Evolutionary conservation across 2,329 filamentous ascomycete species (phyloP).

Genomic region (Davidsoniella eucalypti): DNA sequence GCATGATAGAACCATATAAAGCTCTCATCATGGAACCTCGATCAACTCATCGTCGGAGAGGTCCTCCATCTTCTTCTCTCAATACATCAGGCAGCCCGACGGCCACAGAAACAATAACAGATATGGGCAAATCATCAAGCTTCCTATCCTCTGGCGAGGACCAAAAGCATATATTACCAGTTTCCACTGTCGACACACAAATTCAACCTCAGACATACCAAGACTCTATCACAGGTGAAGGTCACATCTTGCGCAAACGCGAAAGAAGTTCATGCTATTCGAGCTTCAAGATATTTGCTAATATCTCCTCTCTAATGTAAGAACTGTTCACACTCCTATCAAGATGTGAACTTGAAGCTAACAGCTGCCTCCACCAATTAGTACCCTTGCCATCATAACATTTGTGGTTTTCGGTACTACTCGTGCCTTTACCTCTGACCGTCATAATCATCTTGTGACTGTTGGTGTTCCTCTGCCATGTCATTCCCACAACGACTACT

Average conservation of each 20-base stretch:
- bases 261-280: not conserved
- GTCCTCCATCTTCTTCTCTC: not conserved
- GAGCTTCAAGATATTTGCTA: not conserved
- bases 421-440: not conserved
- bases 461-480: slow-evolving; percentile 32
- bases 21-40: slow-evolving; percentile 1
- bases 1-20: not conserved
- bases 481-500: slow-evolving; percentile 59
- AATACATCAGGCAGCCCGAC: not conserved
- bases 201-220: not conserved
- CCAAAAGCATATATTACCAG: not conserved
- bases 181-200: not conserved
- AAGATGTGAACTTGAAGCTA: not conserved
- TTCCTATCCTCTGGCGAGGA: not conserved
- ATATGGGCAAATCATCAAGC: not conserved
- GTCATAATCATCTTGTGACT: slow-evolving; percentile 17
- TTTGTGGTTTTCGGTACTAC: slow-evolving; percentile 1
- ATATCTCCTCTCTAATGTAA: not conserved
- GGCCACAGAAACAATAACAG: not conserved
- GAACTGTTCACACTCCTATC: not conserved
- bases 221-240: not conserved
- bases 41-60: not conserved
- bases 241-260: too few species aligned
- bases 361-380: not conserved
- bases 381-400: not conserved